Base-by-base conservation (phyloP, 768 basidiomycete genomes). In the Mycena albidolilacea region DNA sequence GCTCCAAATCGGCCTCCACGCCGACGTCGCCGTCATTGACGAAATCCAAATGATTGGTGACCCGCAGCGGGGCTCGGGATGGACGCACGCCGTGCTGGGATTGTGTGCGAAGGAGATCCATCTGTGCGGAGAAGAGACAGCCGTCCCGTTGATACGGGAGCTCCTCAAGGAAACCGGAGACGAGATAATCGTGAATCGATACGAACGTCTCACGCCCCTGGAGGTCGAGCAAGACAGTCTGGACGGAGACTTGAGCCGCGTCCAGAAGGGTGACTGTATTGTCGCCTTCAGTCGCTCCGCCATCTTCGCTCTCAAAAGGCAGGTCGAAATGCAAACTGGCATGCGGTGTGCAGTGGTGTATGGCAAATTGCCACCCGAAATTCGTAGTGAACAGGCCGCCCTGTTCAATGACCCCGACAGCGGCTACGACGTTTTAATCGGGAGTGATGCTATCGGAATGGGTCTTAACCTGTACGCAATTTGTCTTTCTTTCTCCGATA, bases 1-100 rank as follows among this genome's bases (percentile, higher is more conserved):
- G 97, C 80, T 94, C 43, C 84, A 86, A 7, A 75, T 84, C 11
- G 72, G 75, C 2, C 73, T 60, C 19, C 71, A 71, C 5, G 85
- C 84, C 67, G 95, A 97, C 64, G 96, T 99, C 30, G 97, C 92
- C 0, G 97, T 99, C 58, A 86, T 99, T 57, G 98, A 98, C 80
- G 97, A 99, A 84, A 98, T 99, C 60, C 98, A 99, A 84, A 94
- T 99, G 93, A 90, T 99, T 19, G 89, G 89, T 0, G 96, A 98
- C 80, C 81, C 86, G 0, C 84, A 90, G 4, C 91, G 98, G 17
- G 97, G 98, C 0, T 85, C 83, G 35, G 90, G 90, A 0, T 99
- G 98, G 97, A 93, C 94, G 10, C 78, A 80, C 14, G 97, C 96
- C 0, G 87, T 99, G 2, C 81, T 98, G 21, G 94, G 95, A 3